phyloP scores from a whole-genome alignment of 129 eudicot genomes.

The Saussurea involucrata region DNA sequence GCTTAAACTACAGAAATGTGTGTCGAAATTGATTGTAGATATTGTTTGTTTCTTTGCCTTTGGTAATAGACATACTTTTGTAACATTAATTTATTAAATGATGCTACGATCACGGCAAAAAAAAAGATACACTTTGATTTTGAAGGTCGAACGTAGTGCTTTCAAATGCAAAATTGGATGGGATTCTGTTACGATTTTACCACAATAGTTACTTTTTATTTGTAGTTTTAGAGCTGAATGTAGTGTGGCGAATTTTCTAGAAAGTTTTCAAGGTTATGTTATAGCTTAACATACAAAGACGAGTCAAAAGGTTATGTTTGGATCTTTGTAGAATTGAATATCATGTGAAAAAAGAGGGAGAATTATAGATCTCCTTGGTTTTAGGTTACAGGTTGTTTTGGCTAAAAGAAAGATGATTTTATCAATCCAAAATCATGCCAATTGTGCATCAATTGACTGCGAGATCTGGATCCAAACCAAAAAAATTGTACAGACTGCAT shows the following conservation, averaged over 20 bases:
- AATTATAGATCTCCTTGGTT: background rate
- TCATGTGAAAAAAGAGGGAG: background rate
- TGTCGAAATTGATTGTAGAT: slow-evolving; percentile 2
- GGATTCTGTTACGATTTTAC: background rate
- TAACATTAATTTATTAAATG: background rate
- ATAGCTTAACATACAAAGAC: background rate
- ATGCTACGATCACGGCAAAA: background rate
- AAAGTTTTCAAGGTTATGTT: background rate
- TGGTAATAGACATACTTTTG: background rate
- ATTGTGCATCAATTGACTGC: background rate
- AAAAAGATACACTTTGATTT: background rate
- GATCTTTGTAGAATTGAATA: background rate
- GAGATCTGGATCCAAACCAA: background rate
- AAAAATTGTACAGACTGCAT: background rate
- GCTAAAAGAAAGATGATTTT: background rate
- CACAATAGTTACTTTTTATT: background rate
- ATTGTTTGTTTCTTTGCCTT: background rate
- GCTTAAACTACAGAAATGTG: background rate
- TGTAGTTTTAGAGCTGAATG: background rate
- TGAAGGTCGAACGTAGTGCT: background rate
- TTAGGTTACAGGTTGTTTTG: background rate
- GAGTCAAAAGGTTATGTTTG: background rate
- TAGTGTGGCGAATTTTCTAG: background rate
- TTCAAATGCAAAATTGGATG: background rate
- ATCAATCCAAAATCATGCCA: background rate